These are phyloP conservation scores for Scolecobasidium constrictum DNA, from an alignment of 2,329 filamentous ascomycete genomes.

Conservation along the genomic window DNA sequence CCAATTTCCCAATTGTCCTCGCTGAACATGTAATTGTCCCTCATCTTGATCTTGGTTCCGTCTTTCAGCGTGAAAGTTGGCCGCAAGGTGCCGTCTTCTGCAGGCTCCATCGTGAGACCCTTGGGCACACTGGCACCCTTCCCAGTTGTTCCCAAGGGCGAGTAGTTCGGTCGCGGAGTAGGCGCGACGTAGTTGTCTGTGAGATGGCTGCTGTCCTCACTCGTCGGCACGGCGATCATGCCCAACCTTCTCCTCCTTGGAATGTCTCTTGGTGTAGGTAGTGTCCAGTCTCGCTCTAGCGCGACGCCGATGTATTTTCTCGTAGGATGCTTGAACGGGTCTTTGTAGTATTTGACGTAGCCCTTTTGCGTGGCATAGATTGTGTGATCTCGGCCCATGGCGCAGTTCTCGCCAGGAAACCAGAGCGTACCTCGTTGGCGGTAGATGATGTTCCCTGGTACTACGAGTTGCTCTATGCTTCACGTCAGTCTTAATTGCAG, in stretches of 20 bases:
- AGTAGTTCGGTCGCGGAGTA: background rate
- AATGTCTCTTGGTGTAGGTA: conserved; percentile 67
- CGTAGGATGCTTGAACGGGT: conserved; percentile 70
- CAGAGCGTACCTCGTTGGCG: conserved; percentile 89
- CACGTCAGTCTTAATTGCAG: background rate
- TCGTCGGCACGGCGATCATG: conserved; percentile 42
- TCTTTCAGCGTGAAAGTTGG: conserved; percentile 18
- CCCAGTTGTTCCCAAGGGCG: background rate
- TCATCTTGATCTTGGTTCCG: conserved; percentile 25
- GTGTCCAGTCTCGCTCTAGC: conserved; percentile 67
- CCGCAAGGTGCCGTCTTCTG: conserved; percentile 12
- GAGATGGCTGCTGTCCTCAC: background rate
- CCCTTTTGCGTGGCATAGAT: conserved; percentile 78
- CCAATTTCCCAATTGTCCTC: conserved; percentile 61
- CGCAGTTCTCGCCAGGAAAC: conserved; percentile 92
- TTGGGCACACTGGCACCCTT: background rate
- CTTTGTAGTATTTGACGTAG: conserved; percentile 95
- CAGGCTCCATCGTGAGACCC: background rate
- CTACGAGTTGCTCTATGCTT: conserved; percentile 70
- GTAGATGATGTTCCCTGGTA: conserved; percentile 96
- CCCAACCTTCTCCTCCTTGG: conserved; percentile 65
- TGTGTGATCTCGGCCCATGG: conserved; percentile 91
- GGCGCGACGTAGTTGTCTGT: background rate
- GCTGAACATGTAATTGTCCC: conserved; percentile 52
- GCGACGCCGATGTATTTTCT: conserved; percentile 92